Conservation (phyloP, 2,329 filamentous ascomycete genomes). For the Colletotrichum siamense region DNA sequence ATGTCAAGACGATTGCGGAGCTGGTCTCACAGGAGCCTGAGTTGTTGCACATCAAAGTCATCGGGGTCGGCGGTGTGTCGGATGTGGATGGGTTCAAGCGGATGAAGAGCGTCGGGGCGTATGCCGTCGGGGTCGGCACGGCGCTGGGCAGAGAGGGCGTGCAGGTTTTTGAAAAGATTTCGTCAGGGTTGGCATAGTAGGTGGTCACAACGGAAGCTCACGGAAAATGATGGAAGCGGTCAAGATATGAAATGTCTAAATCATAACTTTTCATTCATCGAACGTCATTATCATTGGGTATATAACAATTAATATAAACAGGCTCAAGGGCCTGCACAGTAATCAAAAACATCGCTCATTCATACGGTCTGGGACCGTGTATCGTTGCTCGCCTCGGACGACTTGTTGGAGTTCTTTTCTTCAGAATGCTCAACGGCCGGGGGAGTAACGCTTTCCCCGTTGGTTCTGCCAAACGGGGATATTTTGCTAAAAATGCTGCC, state of each 20-base stretch:
- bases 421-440: conserved; percentile 15
- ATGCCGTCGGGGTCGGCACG: conserved; percentile 72
- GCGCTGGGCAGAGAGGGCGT: conserved; percentile 70
- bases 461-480: conserved; percentile 5
- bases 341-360: background rate
- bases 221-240: background rate
- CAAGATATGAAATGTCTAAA: background rate
- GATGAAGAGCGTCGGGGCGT: conserved; percentile 72
- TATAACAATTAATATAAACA: conserved; percentile 20
- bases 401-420: conserved; percentile 15
- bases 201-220: background rate
- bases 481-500: conserved; percentile 17
- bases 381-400: conserved; percentile 13
- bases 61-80: conserved; percentile 76
- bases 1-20: conserved; percentile 70
- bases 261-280: conserved; percentile 4
- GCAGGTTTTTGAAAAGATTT: conserved; percentile 66
- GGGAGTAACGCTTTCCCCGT: conserved; percentile 15
- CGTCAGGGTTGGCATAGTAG: conserved; percentile 1
- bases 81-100: conserved; percentile 66
- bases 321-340: background rate
- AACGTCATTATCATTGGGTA: conserved; percentile 21
- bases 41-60: conserved; percentile 63
- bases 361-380: conserved; percentile 8
- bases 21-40: conserved; percentile 57